Percentiles rank a stretch among this genome's conserved stretches.
phyloP scores from a whole-genome alignment of 148 eudicot species.

The Dianthus caryophyllus region DNA sequence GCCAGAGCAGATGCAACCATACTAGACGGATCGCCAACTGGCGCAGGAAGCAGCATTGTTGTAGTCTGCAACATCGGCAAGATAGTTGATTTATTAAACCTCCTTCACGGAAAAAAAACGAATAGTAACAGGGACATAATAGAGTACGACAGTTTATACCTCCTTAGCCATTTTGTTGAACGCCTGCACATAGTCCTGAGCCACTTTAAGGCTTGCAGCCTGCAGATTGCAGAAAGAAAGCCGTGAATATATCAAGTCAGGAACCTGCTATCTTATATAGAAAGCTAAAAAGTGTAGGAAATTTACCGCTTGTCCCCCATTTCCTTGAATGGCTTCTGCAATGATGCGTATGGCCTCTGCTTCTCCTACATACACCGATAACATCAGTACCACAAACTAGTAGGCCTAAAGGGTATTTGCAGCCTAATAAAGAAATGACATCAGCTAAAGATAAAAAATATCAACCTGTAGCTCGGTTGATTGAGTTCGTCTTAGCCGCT shows the following conservation, averaged over 20 bases:
- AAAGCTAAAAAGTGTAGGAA: neutral
- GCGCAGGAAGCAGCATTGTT: constrained; percentile 63
- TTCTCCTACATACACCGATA: constrained; percentile 51
- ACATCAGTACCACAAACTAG: neutral
- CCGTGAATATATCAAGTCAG: neutral
- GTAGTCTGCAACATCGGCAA: constrained; percentile 47
- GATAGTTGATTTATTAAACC: neutral
- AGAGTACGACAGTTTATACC: constrained; percentile 34
- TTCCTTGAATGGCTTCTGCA: constrained; percentile 39
- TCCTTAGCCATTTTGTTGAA: constrained; percentile 64
- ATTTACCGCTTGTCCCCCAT: constrained; percentile 58
- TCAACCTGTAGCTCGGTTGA: constrained; percentile 76
- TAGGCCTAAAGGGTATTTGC: neutral
- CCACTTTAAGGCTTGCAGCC: constrained; percentile 88
- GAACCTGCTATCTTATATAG: neutral
- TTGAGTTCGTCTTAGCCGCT: constrained; percentile 72
- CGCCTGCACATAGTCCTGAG: constrained; percentile 83
- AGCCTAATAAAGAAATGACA: neutral
- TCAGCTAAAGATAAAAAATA: neutral
- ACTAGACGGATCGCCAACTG: constrained; percentile 46
- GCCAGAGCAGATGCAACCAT: constrained; percentile 55
- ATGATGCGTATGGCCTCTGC: constrained; percentile 70
- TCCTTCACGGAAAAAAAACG: neutral
- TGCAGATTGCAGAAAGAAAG: constrained; percentile 28
- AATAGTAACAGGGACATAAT: neutral